Evolutionary conservation across 257 asterid genomes (phyloP).

Genomic region (Anisodus tanguticus): DNA sequence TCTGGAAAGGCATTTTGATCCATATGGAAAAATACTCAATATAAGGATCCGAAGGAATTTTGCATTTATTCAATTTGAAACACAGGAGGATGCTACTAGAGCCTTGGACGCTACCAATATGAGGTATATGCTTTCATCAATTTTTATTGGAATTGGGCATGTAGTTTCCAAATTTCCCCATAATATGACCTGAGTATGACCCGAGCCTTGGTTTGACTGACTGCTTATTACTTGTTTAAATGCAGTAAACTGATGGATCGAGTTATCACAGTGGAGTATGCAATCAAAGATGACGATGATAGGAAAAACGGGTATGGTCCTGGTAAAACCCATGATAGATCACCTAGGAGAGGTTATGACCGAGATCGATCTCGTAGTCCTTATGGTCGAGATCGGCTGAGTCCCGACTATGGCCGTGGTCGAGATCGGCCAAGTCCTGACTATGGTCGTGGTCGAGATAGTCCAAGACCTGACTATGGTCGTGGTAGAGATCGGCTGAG

Average conservation of each 20-base stretch:
- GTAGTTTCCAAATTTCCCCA: neutral
- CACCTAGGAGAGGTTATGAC: constrained; percentile 59
- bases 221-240: constrained; percentile 4
- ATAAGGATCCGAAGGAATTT: constrained; percentile 80
- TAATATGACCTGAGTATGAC: neutral
- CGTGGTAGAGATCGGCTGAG: constrained; percentile 44
- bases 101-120: constrained; percentile 78
- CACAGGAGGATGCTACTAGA: constrained; percentile 73
- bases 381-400: constrained; percentile 59
- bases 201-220: constrained; percentile 30
- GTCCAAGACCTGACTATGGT: constrained; percentile 45
- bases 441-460: constrained; percentile 41
- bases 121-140: constrained; percentile 49
- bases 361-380: no score
- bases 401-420: constrained; percentile 65
- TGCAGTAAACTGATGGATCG: constrained; percentile 78
- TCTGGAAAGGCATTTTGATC: constrained; percentile 80
- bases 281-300: constrained; percentile 76
- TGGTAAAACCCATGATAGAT: constrained; percentile 59
- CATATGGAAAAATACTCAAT: constrained; percentile 68
- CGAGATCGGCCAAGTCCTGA: constrained; percentile 44
- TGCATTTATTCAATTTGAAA: constrained; percentile 76
- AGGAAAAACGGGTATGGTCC: constrained; percentile 66
- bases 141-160: neutral
- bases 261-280: constrained; percentile 74